Evolutionary conservation across 306 rosid species (phyloP).

Genomic region (Gleditsia sinensis): DNA sequence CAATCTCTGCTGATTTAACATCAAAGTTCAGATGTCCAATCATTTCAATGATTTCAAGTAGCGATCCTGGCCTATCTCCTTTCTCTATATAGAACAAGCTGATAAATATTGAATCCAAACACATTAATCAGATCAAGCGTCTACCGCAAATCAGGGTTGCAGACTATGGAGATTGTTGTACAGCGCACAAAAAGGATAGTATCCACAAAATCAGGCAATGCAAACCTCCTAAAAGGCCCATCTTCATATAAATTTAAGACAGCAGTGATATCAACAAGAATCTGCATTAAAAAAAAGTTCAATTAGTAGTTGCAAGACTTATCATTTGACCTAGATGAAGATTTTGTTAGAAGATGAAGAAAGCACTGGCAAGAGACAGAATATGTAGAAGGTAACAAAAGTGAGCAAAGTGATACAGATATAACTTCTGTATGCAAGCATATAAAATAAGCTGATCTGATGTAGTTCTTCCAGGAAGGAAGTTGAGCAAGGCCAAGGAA

Average conservation of each 20-base stretch:
- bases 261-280: too few species aligned
- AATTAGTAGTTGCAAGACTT: too few species aligned
- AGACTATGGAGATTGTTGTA: neutral
- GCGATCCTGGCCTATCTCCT: conserved; percentile 61
- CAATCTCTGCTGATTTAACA: conserved; percentile 63
- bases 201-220: neutral
- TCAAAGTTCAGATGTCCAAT: conserved; percentile 60
- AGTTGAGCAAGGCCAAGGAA: too few species aligned
- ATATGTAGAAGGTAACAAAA: too few species aligned
- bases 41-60: conserved; percentile 53
- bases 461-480: too few species aligned
- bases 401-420: too few species aligned
- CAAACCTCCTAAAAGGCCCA: neutral
- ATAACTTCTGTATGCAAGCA: too few species aligned
- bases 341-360: too few species aligned
- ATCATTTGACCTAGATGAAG: too few species aligned
- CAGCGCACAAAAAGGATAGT: neutral
- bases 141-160: neutral
- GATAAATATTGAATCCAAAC: neutral
- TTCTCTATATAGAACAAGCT: conserved; percentile 63
- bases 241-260: too few species aligned
- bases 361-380: neutral
- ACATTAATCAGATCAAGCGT: conserved; percentile 9
- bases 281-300: too few species aligned
- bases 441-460: too few species aligned